Evolutionary conservation across 495 filamentous ascomycete genomes (phyloP), one percentile per base, ranked within the genome.

Genomic region (Pseudoneurospora amorphoporcata): DNA sequence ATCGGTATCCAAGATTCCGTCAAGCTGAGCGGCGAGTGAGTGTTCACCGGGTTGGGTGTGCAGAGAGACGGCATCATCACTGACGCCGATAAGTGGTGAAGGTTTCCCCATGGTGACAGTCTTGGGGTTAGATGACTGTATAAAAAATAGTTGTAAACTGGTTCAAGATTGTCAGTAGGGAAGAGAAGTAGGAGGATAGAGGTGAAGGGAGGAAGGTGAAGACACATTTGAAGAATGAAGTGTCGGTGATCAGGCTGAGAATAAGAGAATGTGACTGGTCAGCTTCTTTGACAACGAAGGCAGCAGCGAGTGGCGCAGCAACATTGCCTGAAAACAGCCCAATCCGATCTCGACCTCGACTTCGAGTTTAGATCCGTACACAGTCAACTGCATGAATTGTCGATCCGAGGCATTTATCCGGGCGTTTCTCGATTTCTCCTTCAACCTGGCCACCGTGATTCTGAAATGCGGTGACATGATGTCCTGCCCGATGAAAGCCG

Each of bases 1-100:
- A 70, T 82, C 78, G 29, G 81, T 73, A 71, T 82, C 80, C 37
- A 77, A 71, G 37, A 58, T 73, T 5, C 77, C 77, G 39, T 76
- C 71, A 8, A 61, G 53, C 1, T 23, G 29, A 61, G 3, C 53
- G 2, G 29, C 29, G 29, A 32, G 53, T 8, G 53, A 35, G 14
- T 61, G 23, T 61, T 61, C 14, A 39, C 73, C 68, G 38, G 53
- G 41, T 42, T 78, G 77, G 1, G 75, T 73, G 75, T 80, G 79
- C 8, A 81, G 75, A 7, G 78, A 80, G 40, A 80, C 41, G 53
- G 75, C 77, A 68, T 81, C 78, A 35, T 70, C 70, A 47, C 71
- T 39, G 39, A 74, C 71, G 53, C 76, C 69, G 8, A 68, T 14
- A 4, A 68, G 70, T 3, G 71, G 65, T 17, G 74, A 73, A 4